These are phyloP conservation scores for Curvularia hawaiiensis DNA, from an alignment of 2,329 filamentous ascomycete species.

Conservation along the genomic window DNA sequence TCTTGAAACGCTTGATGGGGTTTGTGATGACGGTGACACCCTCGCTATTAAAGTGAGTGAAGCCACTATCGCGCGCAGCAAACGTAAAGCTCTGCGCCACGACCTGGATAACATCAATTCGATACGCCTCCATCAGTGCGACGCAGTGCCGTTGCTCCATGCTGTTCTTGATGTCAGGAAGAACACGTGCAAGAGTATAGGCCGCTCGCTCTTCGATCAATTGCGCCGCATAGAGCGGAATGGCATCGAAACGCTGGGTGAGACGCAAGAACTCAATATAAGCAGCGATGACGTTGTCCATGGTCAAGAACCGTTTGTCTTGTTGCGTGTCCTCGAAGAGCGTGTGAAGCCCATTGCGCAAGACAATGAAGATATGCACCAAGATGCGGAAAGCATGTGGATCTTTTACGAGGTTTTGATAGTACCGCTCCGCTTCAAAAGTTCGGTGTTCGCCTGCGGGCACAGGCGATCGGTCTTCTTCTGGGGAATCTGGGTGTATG, in stretches of 20 bases:
- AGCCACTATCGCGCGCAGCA: slow-evolving; percentile 34
- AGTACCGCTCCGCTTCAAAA: slow-evolving; percentile 31
- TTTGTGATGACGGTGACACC: slow-evolving; percentile 29
- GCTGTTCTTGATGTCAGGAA: slow-evolving; percentile 72
- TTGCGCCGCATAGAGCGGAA: slow-evolving; percentile 87
- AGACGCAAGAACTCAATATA: slow-evolving; percentile 82
- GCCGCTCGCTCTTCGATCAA: slow-evolving; percentile 69
- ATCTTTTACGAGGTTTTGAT: slow-evolving; percentile 46
- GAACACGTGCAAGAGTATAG: slow-evolving; percentile 73
- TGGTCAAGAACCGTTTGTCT: slow-evolving; percentile 43
- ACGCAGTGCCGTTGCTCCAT: slow-evolving; percentile 71
- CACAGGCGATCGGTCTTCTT: slow-evolving; percentile 25
- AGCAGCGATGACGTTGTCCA: slow-evolving; percentile 77
- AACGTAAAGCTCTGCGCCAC: slow-evolving; percentile 69
- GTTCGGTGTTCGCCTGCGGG: slow-evolving; percentile 25
- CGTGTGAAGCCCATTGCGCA: slow-evolving; percentile 56
- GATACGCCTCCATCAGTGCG: slow-evolving; percentile 74
- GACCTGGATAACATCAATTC: slow-evolving; percentile 74
- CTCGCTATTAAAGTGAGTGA: slow-evolving; percentile 30
- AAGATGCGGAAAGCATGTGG: slow-evolving; percentile 52
- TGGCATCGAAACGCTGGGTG: slow-evolving; percentile 68
- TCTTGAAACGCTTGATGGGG: slow-evolving; percentile 44
- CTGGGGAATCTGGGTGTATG: slow-evolving; percentile 36
- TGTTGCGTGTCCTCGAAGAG: slow-evolving; percentile 18
- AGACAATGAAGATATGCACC: slow-evolving; percentile 65